Conservation (phyloP, 306 rosid genomes). For the Begonia peltatifolia region DNA sequence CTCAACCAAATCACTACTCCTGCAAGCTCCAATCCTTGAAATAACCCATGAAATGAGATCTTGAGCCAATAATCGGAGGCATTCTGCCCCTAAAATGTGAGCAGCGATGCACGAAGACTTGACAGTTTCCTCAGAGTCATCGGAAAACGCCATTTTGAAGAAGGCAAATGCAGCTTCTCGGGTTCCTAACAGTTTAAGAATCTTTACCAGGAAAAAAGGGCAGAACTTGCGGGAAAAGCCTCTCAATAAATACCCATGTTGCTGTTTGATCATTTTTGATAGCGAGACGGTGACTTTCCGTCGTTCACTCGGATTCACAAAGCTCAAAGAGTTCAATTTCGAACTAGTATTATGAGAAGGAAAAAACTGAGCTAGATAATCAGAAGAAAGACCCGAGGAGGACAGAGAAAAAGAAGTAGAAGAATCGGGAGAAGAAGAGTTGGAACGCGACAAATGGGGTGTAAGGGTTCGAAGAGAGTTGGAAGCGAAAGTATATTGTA, state of each 20-base stretch:
- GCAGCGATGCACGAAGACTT: conserved; percentile 37
- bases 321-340: conserved; percentile 14
- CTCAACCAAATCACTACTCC: conserved; percentile 31
- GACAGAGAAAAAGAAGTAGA: neutral
- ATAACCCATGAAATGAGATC: conserved; percentile 50
- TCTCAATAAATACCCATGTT: conserved; percentile 23
- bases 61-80: conserved; percentile 38
- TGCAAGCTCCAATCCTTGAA: conserved; percentile 27
- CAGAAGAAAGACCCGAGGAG: conserved; percentile 6
- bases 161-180: conserved; percentile 50
- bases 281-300: conserved; percentile 36
- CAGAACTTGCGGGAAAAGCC: conserved; percentile 33
- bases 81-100: conserved; percentile 32
- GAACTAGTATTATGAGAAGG: conserved; percentile 20
- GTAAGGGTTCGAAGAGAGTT: conserved; percentile 12
- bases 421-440: conserved; percentile 8
- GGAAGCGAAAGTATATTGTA: conserved; percentile 12
- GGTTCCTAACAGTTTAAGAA: conserved; percentile 23
- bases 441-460: neutral
- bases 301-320: conserved; percentile 37
- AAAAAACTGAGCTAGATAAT: conserved; percentile 44
- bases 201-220: conserved; percentile 35
- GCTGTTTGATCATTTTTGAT: conserved; percentile 36
- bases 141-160: conserved; percentile 43
- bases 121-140: conserved; percentile 24